phyloP scores from a whole-genome alignment of 2,329 filamentous ascomycete genomes.

The Xenoacremonium recifei region DNA sequence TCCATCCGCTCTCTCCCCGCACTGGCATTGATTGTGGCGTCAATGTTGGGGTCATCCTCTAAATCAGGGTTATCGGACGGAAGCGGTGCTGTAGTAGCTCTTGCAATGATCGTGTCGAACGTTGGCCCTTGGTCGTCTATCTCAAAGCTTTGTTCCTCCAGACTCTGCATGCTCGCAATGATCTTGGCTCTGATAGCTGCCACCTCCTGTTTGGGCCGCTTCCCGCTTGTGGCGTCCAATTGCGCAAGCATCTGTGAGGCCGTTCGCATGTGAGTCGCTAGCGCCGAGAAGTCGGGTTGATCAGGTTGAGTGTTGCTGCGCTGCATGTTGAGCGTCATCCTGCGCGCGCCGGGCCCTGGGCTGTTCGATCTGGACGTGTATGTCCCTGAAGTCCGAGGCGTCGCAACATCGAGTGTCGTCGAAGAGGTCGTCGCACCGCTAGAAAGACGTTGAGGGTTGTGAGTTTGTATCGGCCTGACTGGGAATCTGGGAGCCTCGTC shows the following conservation, averaged over 20 bases:
- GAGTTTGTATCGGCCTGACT: slow-evolving; percentile 27
- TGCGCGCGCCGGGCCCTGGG: slow-evolving; percentile 54
- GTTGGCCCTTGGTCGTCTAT: slow-evolving; percentile 71
- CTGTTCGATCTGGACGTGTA: slow-evolving; percentile 68
- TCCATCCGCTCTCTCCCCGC: slow-evolving; percentile 83
- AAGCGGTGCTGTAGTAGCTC: slow-evolving; percentile 54
- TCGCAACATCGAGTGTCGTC: slow-evolving; percentile 58
- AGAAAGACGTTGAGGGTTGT: slow-evolving; percentile 53
- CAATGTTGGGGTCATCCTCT: slow-evolving; percentile 51
- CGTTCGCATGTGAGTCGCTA: slow-evolving; percentile 85
- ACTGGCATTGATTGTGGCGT: slow-evolving; percentile 60
- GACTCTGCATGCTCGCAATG: slow-evolving; percentile 84
- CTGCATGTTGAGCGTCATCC: slow-evolving; percentile 62
- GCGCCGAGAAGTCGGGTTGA: slow-evolving; percentile 76
- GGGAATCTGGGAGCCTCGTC: slow-evolving; percentile 39
- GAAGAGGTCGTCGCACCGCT: slow-evolving; percentile 62
- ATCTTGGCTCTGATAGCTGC: slow-evolving; percentile 83
- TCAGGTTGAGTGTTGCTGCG: slow-evolving; percentile 58
- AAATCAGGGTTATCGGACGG: slow-evolving; percentile 45
- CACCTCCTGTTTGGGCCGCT: slow-evolving; percentile 76
- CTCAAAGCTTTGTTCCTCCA: slow-evolving; percentile 84
- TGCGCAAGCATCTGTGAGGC: slow-evolving; percentile 86
- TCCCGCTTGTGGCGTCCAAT: slow-evolving; percentile 75
- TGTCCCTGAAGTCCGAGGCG: slow-evolving; percentile 67
- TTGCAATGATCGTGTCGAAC: slow-evolving; percentile 80